Conservation (phyloP, 345 rosid species). For the Citrus sp. region DNA sequence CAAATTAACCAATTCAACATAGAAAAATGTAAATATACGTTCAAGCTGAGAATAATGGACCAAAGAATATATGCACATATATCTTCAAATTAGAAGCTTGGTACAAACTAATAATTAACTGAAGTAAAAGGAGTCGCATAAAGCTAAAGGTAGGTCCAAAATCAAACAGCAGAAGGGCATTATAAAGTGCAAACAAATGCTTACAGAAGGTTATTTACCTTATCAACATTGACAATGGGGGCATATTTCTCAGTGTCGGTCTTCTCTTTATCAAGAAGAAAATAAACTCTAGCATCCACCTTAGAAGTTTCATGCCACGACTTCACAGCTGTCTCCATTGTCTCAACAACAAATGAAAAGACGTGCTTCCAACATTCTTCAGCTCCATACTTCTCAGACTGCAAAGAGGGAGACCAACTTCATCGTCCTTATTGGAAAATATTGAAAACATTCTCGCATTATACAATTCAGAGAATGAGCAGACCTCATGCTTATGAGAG, state of each 20-base stretch:
- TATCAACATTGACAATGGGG: slow-evolving; percentile 82
- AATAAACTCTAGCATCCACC: slow-evolving; percentile 76
- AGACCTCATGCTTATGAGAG: not conserved
- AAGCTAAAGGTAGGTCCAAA: not conserved
- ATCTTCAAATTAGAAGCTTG: not conserved
- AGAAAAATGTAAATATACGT: not conserved
- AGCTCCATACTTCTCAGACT: slow-evolving; percentile 63
- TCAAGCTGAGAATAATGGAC: not conserved
- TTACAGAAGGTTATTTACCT: slow-evolving; percentile 39
- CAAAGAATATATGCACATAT: not conserved
- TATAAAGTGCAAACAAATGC: not conserved
- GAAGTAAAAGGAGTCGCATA: not conserved
- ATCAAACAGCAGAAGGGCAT: not conserved
- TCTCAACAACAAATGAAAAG: slow-evolving; percentile 67
- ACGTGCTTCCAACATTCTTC: slow-evolving; percentile 59
- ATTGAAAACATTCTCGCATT: slow-evolving; percentile 2
- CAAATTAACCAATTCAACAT: not conserved
- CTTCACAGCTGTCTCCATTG: slow-evolving; percentile 77
- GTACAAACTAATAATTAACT: not conserved
- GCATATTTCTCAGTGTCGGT: slow-evolving; percentile 76
- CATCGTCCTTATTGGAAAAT: not conserved
- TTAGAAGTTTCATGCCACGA: slow-evolving; percentile 82
- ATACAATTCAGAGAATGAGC: slow-evolving; percentile 7
- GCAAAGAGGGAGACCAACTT: slow-evolving; percentile 26
- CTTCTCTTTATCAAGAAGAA: slow-evolving; percentile 75